Percentiles rank a stretch among this genome's conserved stretches.
phyloP scores from a whole-genome alignment of 345 rosid species.

The Eutrema heterophyllum region DNA sequence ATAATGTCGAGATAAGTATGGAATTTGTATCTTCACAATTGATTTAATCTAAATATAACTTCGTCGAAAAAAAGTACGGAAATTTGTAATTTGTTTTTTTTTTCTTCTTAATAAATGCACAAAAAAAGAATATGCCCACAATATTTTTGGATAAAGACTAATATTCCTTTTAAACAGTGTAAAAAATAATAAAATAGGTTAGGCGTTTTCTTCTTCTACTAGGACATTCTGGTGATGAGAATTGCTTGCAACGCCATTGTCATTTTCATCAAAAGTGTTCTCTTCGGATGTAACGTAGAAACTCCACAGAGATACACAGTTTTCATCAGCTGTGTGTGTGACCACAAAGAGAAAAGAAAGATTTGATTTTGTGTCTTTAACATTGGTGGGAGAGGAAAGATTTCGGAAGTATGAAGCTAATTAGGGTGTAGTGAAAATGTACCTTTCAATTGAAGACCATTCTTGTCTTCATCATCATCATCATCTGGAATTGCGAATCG shows the following conservation, averaged over 20 bases:
- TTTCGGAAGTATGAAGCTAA: neutral
- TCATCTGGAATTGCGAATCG: conserved; percentile 59
- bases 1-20: neutral
- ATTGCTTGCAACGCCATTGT: conserved; percentile 3
- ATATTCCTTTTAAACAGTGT: neutral
- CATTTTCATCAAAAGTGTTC: conserved; percentile 5
- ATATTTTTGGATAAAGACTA: neutral
- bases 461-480: conserved; percentile 41
- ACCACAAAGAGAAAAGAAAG: neutral
- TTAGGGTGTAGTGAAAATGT: conserved; percentile 1
- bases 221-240: neutral
- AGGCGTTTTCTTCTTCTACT: neutral
- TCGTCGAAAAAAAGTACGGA: too few species aligned
- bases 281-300: conserved; percentile 47
- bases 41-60: too few species aligned
- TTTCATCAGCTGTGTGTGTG: conserved; percentile 50
- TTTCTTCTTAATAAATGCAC: neutral
- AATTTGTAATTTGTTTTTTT: neutral
- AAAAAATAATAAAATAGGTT: neutral
- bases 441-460: conserved; percentile 46
- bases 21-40: neutral
- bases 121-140: neutral
- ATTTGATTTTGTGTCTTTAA: neutral
- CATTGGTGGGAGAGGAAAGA: neutral
- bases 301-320: conserved; percentile 77